Evolutionary conservation across 2,329 filamentous ascomycete species (phyloP), one percentile per base, ranked within the genome.

Genomic region (Colletotrichum liriopes): DNA sequence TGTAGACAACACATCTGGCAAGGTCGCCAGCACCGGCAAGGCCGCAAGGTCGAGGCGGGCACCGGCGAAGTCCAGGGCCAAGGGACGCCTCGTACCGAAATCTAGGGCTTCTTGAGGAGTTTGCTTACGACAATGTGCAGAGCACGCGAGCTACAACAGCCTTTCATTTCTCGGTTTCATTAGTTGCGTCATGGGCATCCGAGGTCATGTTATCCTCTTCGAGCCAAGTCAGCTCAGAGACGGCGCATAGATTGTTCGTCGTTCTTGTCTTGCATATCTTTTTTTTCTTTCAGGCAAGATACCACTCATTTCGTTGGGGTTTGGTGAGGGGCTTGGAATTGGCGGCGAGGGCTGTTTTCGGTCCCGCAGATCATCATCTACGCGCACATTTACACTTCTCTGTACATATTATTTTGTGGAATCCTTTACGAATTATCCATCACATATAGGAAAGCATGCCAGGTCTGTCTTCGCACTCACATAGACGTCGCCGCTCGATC

Each of bases 291-390:
- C 26, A 35, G 29, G 67, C 43, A 71, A 59, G 52, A 72, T 69
- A 64, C 37, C 65, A 68, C 65, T 64, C 65, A 64, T 72, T 62
- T 58, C 16, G 64, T 66, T 23, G 32, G 35, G 37, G 59, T 54
- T 59, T 5, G 11, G n/a, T 20, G 37, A 14, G 41, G 7, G 20
- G 35, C n/a, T 20, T 32, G 45, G 11, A 35, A 7, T 26, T 18
- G 39, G 49, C 65, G 43, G 51, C 65, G 39, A 52, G 32, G 54
- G 60, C 49, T 26, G 26, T 32, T 55, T 35, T 54, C 49, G 12
- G 43, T 64, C 56, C 41, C 54, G 52, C 51, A 58, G 37, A 65
- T 58, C 60, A 45, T 52, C 43, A 58, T 51, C 11, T 69, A 35
- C 52, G 16, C 43, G 54, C 43, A 51, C 29, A 32, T 45, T 51